Evolutionary conservation across 345 rosid genomes (phyloP), one percentile per base, ranked within the genome.

Genomic region (Abelmoschus esculentus): DNA sequence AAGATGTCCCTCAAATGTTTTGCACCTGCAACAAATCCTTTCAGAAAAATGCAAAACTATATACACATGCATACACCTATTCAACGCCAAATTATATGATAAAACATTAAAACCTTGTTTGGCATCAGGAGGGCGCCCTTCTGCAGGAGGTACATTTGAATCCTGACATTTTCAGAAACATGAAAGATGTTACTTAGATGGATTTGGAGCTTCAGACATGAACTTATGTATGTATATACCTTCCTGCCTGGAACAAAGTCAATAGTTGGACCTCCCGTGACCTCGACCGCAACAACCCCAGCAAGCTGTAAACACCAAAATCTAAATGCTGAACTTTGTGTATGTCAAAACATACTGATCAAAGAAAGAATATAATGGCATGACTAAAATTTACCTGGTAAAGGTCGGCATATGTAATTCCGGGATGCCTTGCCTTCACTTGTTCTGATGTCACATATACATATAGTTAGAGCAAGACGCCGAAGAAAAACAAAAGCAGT

Each of bases 81-180:
- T 56, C 60, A 56, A 56, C 8, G 42, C 15, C 19, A 19, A 19
- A 17, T n/a, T n/a, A 54, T 9, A 54, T 38, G 3, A 3, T 50
- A 2, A n/a, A 70, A 90, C 95, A 92, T 83, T 50, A 2, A n/a
- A 70, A 90, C 95, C 95, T 83, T 83, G 62, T 31, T 67, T 76
- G 4, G 92, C 84, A 78, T 89, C 87, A 9, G 96, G 98, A 75
- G 89, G 96, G 6, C 87, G 92, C 15, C 92, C 96, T 70, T 88
- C 97, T 62, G 80, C 90, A 7, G 90, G 76, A 7, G 82, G 78
- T 70, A 71, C 79, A 42, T 13, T 1, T 6, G 91, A 56, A 26
- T 56, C 61, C 61, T 56, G 61, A 26, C 31, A 56, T 56, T 19
- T 56, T 56, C 34, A 56, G 11, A 53, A 0, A 53, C 2, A 6